Percentiles rank a stretch among this genome's conserved stretches.
Evolutionary conservation across 768 basidiomycete species (phyloP).

Genomic region (Termitomyces sp.): DNA sequence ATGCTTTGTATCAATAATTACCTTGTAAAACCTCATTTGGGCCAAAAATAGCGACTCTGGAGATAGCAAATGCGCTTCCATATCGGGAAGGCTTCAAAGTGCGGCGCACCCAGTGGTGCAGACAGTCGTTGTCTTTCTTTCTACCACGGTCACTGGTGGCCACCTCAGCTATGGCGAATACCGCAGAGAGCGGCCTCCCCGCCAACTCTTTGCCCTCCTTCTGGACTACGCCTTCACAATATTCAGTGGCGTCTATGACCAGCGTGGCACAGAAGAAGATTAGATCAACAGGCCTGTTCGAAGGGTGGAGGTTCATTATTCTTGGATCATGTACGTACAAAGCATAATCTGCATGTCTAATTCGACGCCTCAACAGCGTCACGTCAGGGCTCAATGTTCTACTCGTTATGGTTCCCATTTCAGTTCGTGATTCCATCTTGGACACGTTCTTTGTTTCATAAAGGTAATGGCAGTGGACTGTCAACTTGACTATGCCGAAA

Average conservation of each 20-base stretch:
- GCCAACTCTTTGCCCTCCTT: constrained; percentile 7
- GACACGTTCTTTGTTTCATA: neutral
- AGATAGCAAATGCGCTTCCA: neutral
- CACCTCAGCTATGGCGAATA: constrained; percentile 1
- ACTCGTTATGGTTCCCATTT: constrained; percentile 57
- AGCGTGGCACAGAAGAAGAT: neutral
- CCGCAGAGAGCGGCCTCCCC: constrained; percentile 5
- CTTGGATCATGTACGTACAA: constrained; percentile 48
- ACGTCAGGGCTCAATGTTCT: constrained; percentile 64
- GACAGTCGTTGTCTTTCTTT: constrained; percentile 2
- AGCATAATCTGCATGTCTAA: neutral
- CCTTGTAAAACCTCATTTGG: neutral
- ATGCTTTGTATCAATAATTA: neutral
- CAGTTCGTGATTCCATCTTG: constrained; percentile 38
- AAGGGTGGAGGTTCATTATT: constrained; percentile 50
- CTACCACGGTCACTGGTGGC: constrained; percentile 11
- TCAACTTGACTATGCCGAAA: constrained; percentile 40
- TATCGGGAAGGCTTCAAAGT: neutral
- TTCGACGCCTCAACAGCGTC: neutral
- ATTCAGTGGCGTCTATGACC: constrained; percentile 5
- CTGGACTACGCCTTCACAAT: constrained; percentile 10
- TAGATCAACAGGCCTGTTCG: constrained; percentile 6
- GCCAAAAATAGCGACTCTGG: neutral
- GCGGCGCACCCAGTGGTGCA: neutral
- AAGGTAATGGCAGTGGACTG: constrained; percentile 40